Percentiles rank a stretch among this genome's conserved stretches.
These are phyloP conservation scores for Nepenthes gracilis DNA, from an alignment of 148 eudicot species.

Conservation along the genomic window DNA sequence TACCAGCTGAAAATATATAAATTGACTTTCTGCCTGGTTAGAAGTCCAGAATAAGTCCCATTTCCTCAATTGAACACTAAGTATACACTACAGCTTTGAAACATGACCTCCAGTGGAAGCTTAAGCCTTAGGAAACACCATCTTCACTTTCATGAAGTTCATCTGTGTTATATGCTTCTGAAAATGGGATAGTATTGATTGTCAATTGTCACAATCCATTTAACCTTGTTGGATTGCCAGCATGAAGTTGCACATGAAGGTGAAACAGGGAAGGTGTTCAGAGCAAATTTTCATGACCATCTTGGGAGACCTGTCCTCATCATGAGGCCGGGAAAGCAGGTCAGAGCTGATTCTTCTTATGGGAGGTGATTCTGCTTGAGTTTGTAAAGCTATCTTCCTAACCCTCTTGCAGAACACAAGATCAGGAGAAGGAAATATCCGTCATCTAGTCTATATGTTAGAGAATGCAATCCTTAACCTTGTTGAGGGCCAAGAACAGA, in stretches of 20 bases:
- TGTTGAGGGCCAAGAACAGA: slow-evolving; percentile 83
- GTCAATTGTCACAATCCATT: background rate
- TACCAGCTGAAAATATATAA: no score
- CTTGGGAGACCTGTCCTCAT: slow-evolving; percentile 74
- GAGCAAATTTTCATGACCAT: slow-evolving; percentile 73
- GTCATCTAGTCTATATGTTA: slow-evolving; percentile 71
- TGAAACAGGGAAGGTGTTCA: slow-evolving; percentile 80
- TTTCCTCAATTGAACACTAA: no score
- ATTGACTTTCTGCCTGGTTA: no score
- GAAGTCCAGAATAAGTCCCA: no score
- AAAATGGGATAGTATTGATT: background rate
- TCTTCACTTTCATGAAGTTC: no score
- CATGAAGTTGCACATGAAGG: slow-evolving; percentile 88
- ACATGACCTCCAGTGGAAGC: no score
- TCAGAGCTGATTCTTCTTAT: slow-evolving; percentile 6
- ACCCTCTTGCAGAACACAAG: slow-evolving; percentile 44
- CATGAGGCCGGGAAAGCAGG: slow-evolving; percentile 99
- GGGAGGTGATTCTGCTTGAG: background rate
- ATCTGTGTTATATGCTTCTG: no score
- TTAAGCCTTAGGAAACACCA: no score
- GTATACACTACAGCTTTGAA: no score
- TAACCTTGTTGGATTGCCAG: slow-evolving; percentile 21
- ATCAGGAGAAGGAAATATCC: slow-evolving; percentile 63
- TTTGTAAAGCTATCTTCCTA: background rate
- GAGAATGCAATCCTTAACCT: slow-evolving; percentile 84